A percentile compares a stretch with the other conserved stretches of the same genome.
These are phyloP conservation scores for Saccharomycopsis olivae DNA, from an alignment of 805 yeast genomes.

Conservation along the genomic window DNA sequence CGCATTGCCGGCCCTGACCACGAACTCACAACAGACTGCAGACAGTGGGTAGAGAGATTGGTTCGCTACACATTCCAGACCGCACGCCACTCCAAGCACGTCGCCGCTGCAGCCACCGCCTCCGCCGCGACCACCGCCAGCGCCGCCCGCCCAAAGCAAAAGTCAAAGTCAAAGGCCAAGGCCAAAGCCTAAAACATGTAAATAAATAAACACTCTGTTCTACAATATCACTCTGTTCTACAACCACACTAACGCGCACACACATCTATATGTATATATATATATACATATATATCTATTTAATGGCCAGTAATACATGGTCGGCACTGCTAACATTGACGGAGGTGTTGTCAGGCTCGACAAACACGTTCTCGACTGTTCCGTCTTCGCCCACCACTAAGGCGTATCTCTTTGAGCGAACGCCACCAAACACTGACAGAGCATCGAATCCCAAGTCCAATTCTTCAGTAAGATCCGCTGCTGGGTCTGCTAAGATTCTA, in stretches of 20 bases:
- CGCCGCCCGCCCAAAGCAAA: constrained; percentile 33
- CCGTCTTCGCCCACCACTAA: constrained; percentile 50
- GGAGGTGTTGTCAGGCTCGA: constrained; percentile 75
- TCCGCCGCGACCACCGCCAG: too few relatives aligned
- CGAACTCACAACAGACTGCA: constrained; percentile 53
- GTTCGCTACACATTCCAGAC: constrained; percentile 33
- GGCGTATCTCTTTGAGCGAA: constrained; percentile 68
- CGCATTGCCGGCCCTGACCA: constrained; percentile 58
- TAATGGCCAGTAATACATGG: constrained; percentile 24
- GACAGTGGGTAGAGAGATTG: constrained; percentile 52
- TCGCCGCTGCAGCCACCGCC: too few relatives aligned
- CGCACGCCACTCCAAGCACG: too few relatives aligned
- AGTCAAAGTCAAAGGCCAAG: constrained; percentile 21
- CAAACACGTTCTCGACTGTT: constrained; percentile 50
- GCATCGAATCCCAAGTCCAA: constrained; percentile 71
- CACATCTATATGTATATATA: too few relatives aligned
- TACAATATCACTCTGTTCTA: too few relatives aligned
- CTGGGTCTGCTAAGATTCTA: constrained; percentile 69
- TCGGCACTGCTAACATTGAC: constrained; percentile 40
- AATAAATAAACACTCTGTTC: neutral
- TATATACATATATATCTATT: neutral
- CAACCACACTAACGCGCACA: neutral
- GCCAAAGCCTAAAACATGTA: neutral
- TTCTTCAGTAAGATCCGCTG: constrained; percentile 56
- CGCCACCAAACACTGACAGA: constrained; percentile 61